phyloP scores from a whole-genome alignment of 257 asterid genomes.

The Capsicum rhomboideum region DNA sequence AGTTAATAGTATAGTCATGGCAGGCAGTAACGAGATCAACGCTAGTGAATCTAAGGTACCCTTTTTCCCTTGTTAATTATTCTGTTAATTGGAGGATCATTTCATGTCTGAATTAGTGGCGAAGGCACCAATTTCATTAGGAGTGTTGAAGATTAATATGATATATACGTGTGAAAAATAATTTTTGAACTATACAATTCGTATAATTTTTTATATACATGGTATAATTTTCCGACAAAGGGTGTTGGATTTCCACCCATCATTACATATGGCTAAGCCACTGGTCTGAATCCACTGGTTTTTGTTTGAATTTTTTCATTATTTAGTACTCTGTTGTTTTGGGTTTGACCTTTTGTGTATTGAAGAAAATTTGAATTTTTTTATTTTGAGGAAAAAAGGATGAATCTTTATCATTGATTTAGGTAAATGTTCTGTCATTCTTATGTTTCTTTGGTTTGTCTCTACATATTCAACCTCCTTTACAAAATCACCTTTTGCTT shows the following conservation, averaged over 20 bases:
- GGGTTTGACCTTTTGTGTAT: constrained; percentile 16
- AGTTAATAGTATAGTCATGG: constrained; percentile 14
- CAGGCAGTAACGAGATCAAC: constrained; percentile 38
- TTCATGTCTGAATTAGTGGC: background rate
- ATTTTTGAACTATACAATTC: too few relatives aligned
- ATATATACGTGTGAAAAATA: too few relatives aligned
- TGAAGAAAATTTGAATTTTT: background rate
- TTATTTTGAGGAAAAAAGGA: constrained; percentile 11
- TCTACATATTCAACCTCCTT: background rate
- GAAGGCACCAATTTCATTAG: too few relatives aligned
- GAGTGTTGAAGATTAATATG: too few relatives aligned
- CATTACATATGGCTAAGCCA: too few relatives aligned
- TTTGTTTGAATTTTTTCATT: too few relatives aligned
- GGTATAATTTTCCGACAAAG: too few relatives aligned
- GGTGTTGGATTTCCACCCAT: too few relatives aligned
- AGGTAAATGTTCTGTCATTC: background rate
- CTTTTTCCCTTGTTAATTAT: background rate
- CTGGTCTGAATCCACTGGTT: too few relatives aligned
- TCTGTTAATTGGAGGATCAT: background rate
- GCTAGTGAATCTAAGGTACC: constrained; percentile 46
- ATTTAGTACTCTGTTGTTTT: background rate
- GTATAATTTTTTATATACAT: too few relatives aligned
- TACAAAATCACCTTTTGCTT: constrained; percentile 5
- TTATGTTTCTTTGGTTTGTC: background rate
- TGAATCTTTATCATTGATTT: constrained; percentile 18